Base-by-base conservation (phyloP, 2,329 filamentous ascomycete species). In the Emergomyces pasteurianus region DNA sequence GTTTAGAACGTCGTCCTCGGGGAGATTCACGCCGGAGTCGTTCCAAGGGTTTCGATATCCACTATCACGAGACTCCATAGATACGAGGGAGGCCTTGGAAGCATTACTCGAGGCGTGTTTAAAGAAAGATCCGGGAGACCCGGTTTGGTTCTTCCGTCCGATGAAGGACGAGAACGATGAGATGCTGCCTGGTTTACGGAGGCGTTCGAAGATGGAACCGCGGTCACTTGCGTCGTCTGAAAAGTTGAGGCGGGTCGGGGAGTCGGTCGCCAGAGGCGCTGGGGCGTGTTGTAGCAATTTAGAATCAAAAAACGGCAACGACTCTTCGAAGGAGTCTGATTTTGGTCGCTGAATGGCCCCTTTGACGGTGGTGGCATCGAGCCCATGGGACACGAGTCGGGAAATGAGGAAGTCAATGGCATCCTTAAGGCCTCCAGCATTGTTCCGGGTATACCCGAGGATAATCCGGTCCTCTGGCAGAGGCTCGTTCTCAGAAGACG, bases 1-100 rank as follows among this genome's bases (percentile, higher is more conserved):
- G 65, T 84, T 83, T 73, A 82, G 79, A 61, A 77, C 69, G 67
- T 96, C 91, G 65, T 96, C 90, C 69, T 96, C 92, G 64, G 89
- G 82, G 67, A 96, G 85, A 73, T 96, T 96, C 72, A 96, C 91
- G 69, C 92, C 92, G 71, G 90, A 95, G 74, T 97, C 92, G 74
- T 96, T 96, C 92, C 92, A 97, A 64, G 92, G 92, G 77, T 96
- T 96, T 75, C 92, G 89, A 75, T 96, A 95, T 67, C 90, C 90
- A 78, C 91, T 96, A 72, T 92, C 89, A 42, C 91, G 91, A 56
- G 92, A 96, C 77, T 97, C 92, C 74, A 96, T 92, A 64, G 91
- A 96, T 67, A 95, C 92, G 67, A 97, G 85, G 40, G 92, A 96
- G 56, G 92, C 94, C 78, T 95, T 96, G 66, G 92, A 96, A 60